These are phyloP conservation scores for Penicillium odoratum DNA, from an alignment of 495 filamentous ascomycete genomes.

Conservation along the genomic window DNA sequence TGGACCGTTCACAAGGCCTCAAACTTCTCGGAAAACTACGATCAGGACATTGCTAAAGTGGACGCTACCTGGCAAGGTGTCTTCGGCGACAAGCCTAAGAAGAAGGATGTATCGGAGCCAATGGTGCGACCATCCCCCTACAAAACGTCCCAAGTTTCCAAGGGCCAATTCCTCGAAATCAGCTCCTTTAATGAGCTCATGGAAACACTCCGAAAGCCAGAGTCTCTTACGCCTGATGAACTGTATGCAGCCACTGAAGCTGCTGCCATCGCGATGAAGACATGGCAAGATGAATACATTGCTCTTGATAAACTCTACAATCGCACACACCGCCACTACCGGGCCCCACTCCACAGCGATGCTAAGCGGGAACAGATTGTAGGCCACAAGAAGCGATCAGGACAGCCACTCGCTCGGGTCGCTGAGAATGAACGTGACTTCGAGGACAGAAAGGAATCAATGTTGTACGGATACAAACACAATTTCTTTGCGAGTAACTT, in stretches of 20 bases:
- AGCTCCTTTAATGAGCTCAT: conserved; percentile 35
- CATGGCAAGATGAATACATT: conserved; percentile 65
- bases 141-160: conserved; percentile 29
- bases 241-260: conserved; percentile 56
- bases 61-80: conserved; percentile 34
- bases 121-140: conserved; percentile 47
- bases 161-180: conserved; percentile 49
- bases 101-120: conserved; percentile 48
- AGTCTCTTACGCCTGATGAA: conserved; percentile 40
- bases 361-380: conserved; percentile 19
- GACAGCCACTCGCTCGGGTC: conserved; percentile 20
- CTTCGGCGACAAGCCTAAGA: conserved; percentile 39
- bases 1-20: conserved; percentile 58
- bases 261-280: conserved; percentile 51
- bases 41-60: conserved; percentile 26
- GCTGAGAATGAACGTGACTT: conserved; percentile 26
- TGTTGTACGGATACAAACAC: conserved; percentile 46
- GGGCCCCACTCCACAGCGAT: conserved; percentile 10
- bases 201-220: conserved; percentile 37
- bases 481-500: conserved; percentile 15
- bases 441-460: conserved; percentile 45
- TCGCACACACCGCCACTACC: conserved; percentile 42
- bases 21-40: conserved; percentile 45
- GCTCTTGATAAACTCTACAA: conserved; percentile 58
- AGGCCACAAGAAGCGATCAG: conserved; percentile 23